A percentile compares a stretch with the other conserved stretches of the same genome.
Evolutionary conservation across 2,329 filamentous ascomycete species (phyloP).

Genomic region (Penicillium sp.): DNA sequence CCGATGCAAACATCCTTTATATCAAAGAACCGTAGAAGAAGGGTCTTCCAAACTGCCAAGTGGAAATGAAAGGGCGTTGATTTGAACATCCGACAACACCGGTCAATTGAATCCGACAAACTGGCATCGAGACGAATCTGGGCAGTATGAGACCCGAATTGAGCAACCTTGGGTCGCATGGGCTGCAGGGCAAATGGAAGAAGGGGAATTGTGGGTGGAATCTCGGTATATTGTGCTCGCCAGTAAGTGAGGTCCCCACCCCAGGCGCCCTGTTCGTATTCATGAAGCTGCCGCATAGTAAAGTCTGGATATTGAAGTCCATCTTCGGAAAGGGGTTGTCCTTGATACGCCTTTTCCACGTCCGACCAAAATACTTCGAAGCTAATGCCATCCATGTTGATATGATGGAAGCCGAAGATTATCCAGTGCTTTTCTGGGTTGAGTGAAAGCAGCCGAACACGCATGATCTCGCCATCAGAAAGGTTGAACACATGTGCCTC

Average conservation of each 20-base stretch:
- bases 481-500: constrained; percentile 41
- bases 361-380: constrained; percentile 47
- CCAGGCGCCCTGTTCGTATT: constrained; percentile 30
- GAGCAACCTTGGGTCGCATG: constrained; percentile 10
- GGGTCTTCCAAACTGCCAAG: constrained; percentile 42
- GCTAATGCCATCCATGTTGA: constrained; percentile 52
- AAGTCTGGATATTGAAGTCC: constrained; percentile 41
- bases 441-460: constrained; percentile 16
- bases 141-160: constrained; percentile 13
- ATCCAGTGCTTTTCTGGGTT: constrained; percentile 38
- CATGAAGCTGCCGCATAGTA: constrained; percentile 32
- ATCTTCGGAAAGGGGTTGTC: constrained; percentile 21
- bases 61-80: constrained; percentile 51
- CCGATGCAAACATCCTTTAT: constrained; percentile 49
- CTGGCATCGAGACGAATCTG: constrained; percentile 7
- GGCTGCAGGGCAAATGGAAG: constrained; percentile 17
- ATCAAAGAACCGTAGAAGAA: constrained; percentile 40
- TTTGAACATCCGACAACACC: constrained; percentile 23
- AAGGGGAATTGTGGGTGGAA: constrained; percentile 15
- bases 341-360: constrained; percentile 46
- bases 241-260: constrained; percentile 25
- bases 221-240: constrained; percentile 13
- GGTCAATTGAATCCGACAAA: constrained; percentile 13
- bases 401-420: constrained; percentile 51
- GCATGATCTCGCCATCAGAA: constrained; percentile 33